A percentile compares a stretch with the other conserved stretches of the same genome.
Evolutionary conservation across 176 grass and related monocot species (phyloP).

Genomic region (Oryza brachyantha): DNA sequence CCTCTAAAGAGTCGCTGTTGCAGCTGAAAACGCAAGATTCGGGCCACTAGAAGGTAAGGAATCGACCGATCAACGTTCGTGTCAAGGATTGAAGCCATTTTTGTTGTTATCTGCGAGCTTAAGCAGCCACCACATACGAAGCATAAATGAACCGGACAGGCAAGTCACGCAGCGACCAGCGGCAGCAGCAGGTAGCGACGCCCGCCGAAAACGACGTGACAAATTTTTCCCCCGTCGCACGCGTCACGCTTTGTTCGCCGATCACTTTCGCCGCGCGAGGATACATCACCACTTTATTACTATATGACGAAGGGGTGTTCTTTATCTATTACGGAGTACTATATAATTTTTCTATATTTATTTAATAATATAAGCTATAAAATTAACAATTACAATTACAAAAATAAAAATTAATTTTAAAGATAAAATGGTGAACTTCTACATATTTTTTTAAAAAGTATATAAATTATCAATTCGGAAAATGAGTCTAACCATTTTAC

Average conservation of each 20-base stretch:
- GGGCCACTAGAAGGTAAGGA: background rate
- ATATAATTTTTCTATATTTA: too few species aligned
- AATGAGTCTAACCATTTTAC: too few species aligned
- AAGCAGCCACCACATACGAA: background rate
- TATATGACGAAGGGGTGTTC: too few species aligned
- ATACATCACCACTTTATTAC: background rate
- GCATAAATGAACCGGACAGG: background rate
- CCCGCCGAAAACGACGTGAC: background rate
- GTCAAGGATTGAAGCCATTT: background rate
- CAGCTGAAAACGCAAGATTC: background rate
- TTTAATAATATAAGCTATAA: too few species aligned
- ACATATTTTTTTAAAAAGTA: too few species aligned
- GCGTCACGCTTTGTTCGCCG: slow-evolving; percentile 24
- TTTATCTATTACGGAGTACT: too few species aligned
- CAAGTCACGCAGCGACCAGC: background rate
- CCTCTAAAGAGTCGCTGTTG: background rate
- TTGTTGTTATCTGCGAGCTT: background rate
- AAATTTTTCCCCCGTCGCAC: background rate
- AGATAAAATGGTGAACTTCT: too few species aligned
- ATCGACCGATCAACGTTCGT: background rate
- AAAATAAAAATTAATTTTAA: too few species aligned
- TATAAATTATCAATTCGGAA: too few species aligned
- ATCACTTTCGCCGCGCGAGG: slow-evolving; percentile 7
- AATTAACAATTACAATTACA: too few species aligned
- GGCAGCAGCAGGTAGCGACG: background rate